phyloP scores from a whole-genome alignment of 345 rosid genomes.

The Erucastrum elatum region DNA sequence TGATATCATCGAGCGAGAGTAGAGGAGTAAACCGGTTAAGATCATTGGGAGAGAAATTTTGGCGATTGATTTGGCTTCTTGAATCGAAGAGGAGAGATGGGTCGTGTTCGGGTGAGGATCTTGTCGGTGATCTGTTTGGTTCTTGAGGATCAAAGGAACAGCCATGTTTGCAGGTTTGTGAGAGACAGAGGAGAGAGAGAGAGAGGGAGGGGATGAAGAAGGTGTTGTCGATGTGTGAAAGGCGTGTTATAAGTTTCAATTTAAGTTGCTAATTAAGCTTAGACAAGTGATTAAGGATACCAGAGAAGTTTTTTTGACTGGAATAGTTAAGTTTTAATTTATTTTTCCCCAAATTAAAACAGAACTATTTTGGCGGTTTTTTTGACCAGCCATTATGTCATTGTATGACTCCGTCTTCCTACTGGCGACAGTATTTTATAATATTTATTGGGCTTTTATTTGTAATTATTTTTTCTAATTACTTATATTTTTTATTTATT shows the following conservation, averaged over 20 bases:
- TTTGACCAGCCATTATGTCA: constrained; percentile 38
- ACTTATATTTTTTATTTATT: neutral
- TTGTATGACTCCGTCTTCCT: constrained; percentile 33
- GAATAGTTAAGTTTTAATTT: neutral
- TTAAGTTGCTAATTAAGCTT: constrained; percentile 17
- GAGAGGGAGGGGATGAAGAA: constrained; percentile 1
- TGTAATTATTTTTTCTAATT: neutral
- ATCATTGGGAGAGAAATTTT: constrained; percentile 64
- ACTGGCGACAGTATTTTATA: neutral
- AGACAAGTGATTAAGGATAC: constrained; percentile 1
- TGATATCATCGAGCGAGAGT: constrained; percentile 80
- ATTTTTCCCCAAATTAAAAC: neutral
- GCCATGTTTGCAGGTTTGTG: constrained; percentile 43
- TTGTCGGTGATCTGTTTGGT: constrained; percentile 41
- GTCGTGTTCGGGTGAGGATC: constrained; percentile 28
- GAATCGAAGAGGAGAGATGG: constrained; percentile 39
- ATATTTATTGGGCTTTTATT: neutral
- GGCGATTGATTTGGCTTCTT: constrained; percentile 60
- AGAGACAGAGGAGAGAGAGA: constrained; percentile 3
- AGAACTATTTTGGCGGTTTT: constrained; percentile 35
- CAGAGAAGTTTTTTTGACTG: constrained; percentile 16
- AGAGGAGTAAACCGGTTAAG: constrained; percentile 68
- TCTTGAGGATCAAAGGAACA: constrained; percentile 43
- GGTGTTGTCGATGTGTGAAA: constrained; percentile 29
- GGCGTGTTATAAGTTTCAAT: constrained; percentile 31